Evolutionary conservation across 345 rosid species (phyloP).

Genomic region (Raphanus raphanistrum): DNA sequence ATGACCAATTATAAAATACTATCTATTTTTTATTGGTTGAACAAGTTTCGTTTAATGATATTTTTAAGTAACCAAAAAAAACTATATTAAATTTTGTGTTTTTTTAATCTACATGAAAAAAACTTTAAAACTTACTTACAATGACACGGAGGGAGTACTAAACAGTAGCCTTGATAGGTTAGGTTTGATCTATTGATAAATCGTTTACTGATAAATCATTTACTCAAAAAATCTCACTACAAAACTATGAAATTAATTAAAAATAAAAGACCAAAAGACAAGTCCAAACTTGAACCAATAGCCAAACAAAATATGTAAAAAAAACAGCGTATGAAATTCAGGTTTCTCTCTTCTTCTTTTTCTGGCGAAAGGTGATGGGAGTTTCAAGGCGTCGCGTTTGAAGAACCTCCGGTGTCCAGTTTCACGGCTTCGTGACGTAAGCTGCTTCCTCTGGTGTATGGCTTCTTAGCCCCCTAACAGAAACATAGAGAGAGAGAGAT

Average conservation of each 20-base stretch:
- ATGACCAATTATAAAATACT: no score
- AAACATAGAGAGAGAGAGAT: neutral
- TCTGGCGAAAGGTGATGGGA: neutral
- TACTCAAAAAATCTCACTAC: conserved; percentile 24
- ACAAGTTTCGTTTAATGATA: no score
- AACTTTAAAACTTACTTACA: no score
- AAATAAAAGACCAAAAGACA: neutral
- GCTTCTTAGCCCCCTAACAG: conserved; percentile 76
- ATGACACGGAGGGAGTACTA: no score
- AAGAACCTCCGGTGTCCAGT: conserved; percentile 28
- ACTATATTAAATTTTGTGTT: no score
- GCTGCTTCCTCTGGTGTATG: conserved; percentile 74
- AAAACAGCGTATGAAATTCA: neutral
- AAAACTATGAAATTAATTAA: neutral
- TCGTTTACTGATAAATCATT: neutral
- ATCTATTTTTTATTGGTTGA: no score
- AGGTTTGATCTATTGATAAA: no score
- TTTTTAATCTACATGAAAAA: no score
- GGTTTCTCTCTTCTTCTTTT: neutral
- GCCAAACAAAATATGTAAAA: neutral
- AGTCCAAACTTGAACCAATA: conserved; percentile 1
- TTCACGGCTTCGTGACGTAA: conserved; percentile 56
- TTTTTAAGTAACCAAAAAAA: no score
- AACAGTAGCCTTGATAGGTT: no score
- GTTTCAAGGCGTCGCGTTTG: conserved; percentile 27